Conservation (phyloP, 129 eudicot species). For the Deinandra increscens region DNA sequence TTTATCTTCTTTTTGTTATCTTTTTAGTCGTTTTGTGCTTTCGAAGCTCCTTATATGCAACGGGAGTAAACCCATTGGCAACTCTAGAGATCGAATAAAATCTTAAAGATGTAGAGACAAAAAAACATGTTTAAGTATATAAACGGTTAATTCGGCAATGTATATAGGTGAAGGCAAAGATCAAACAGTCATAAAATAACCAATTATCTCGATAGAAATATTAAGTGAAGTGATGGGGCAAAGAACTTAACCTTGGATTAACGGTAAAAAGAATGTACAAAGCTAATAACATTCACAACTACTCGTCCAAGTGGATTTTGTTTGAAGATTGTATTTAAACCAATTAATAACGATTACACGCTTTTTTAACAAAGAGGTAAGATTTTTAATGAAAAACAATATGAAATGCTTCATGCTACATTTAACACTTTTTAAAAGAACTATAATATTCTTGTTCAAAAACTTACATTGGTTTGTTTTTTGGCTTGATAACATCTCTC, state of each 20-base stretch:
- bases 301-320: not conserved
- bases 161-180: no score
- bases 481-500: no score
- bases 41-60: constrained; percentile 2
- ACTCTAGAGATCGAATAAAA: not conserved
- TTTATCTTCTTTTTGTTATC: constrained; percentile 11
- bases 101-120: no score
- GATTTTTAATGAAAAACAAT: not conserved
- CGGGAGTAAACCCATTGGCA: not conserved
- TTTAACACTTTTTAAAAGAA: no score
- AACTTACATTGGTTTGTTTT: no score
- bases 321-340: not conserved
- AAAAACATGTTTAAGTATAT: no score
- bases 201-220: not conserved
- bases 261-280: not conserved
- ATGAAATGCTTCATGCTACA: not conserved
- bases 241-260: not conserved
- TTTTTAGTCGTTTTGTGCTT: not conserved
- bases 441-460: no score
- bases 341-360: not conserved
- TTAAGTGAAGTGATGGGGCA: not conserved
- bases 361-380: not conserved
- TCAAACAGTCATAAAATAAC: not conserved
- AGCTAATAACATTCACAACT: not conserved
- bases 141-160: no score